A percentile compares a stretch with the other conserved stretches of the same genome.
phyloP scores from a whole-genome alignment of 306 rosid species.

The Senna siamea region DNA sequence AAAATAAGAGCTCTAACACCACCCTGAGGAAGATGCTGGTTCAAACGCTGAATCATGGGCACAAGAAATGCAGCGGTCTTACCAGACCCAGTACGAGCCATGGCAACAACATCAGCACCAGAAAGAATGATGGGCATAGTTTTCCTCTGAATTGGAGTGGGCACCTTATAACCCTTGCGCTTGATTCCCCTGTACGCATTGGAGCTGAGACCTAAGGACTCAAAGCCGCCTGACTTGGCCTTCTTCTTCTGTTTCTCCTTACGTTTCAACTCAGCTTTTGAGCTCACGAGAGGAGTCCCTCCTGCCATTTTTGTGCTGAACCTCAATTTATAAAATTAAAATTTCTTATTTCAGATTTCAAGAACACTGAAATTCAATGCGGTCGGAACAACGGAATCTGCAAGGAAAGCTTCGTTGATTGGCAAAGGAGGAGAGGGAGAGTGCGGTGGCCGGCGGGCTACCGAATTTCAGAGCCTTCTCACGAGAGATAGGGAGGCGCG shows the following conservation, averaged over 20 bases:
- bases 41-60: slow-evolving; percentile 86
- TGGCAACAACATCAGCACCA: slow-evolving; percentile 88
- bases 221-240: slow-evolving; percentile 84
- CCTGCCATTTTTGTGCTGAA: neutral
- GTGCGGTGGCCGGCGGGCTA: no score
- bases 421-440: no score
- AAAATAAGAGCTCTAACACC: slow-evolving; percentile 87
- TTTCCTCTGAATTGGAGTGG: slow-evolving; percentile 94
- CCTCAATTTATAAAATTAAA: neutral
- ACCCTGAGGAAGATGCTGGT: slow-evolving; percentile 75
- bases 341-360: no score
- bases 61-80: slow-evolving; percentile 90
- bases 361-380: neutral
- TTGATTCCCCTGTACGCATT: slow-evolving; percentile 69
- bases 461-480: no score
- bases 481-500: no score
- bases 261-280: slow-evolving; percentile 53
- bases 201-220: slow-evolving; percentile 66
- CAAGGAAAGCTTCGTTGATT: no score
- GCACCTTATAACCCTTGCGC: slow-evolving; percentile 89
- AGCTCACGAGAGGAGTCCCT: slow-evolving; percentile 51
- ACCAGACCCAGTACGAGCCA: slow-evolving; percentile 99
- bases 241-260: slow-evolving; percentile 61
- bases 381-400: no score
- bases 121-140: slow-evolving; percentile 91